Conservation (phyloP, 306 rosid species). For the Purshia tridentata region DNA sequence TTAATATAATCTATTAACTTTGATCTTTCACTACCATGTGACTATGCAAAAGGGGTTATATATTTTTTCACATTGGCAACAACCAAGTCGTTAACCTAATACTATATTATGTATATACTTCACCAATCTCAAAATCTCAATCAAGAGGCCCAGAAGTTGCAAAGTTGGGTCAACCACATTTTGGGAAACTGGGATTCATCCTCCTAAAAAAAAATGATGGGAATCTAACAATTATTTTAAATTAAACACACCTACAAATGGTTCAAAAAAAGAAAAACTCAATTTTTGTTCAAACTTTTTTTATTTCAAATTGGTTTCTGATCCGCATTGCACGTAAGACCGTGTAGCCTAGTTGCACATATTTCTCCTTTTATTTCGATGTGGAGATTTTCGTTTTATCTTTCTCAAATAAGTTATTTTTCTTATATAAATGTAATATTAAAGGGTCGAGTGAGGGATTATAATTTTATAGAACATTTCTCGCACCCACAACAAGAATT, state of each 20-base stretch:
- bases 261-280: background rate
- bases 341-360: background rate
- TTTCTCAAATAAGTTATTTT: background rate
- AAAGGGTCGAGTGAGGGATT: no score
- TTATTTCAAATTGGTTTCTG: background rate
- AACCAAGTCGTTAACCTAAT: slow-evolving; percentile 13
- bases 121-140: background rate
- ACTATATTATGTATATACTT: background rate
- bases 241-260: no score
- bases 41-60: no score
- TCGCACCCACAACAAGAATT: background rate
- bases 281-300: no score
- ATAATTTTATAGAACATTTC: background rate
- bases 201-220: no score
- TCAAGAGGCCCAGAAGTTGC: background rate
- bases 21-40: no score
- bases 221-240: no score
- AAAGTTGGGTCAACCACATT: slow-evolving; percentile 19
- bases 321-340: background rate
- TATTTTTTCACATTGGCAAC: background rate
- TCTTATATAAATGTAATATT: no score
- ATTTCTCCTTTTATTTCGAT: background rate
- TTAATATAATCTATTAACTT: no score
- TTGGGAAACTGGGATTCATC: no score
- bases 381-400: background rate